Evolutionary conservation across 2,329 filamentous ascomycete genomes (phyloP), one percentile per base, ranked within the genome.

Genomic region (Colletotrichum sublineola): DNA sequence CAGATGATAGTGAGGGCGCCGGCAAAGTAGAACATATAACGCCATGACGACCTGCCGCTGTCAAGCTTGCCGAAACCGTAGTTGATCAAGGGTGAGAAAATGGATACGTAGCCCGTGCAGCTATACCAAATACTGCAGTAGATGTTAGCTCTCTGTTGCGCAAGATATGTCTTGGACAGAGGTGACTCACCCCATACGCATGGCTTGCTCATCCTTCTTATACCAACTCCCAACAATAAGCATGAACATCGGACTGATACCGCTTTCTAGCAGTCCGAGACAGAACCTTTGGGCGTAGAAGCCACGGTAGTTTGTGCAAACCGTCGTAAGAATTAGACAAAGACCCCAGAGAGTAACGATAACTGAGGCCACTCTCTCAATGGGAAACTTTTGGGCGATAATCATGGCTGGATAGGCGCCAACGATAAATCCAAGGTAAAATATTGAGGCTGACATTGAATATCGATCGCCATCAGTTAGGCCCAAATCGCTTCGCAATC

Each of bases 141-240:
- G 18, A 61, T n/a, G 20, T 48, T 12, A 48, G 20, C 44, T 12
- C 44, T 11, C 20, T 8, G 3, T 48, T 24, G 20, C 20, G 3
- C 40, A 7, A 5, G 24, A n/a, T 15, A 11, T n/a, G 18, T 9
- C 2, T n/a, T 20, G 5, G 33, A 24, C 7, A 3, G 15, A 42
- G 2, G 8, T 20, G 24, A 40, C 55, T 46, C 46, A 67, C 63
- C 63, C 63, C 63, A 71, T 71, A 7, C 81, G 77, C 33, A 79
- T 76, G 2, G 80, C 80, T 58, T 84, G 81, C 58, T 84, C 81
- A 5, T 78, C 75, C 29, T 81, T 78, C 1, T 80, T 82, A 55
- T 82, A 83, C 82, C 81, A 83, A 29, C 82, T 79, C 3, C 78
- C 80, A 57, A 82, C 81, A 1, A 83, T 75, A 20, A 83, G 75